Evolutionary conservation across 2,329 filamentous ascomycete genomes (phyloP).

Genomic region (Nothopassalora personata): DNA sequence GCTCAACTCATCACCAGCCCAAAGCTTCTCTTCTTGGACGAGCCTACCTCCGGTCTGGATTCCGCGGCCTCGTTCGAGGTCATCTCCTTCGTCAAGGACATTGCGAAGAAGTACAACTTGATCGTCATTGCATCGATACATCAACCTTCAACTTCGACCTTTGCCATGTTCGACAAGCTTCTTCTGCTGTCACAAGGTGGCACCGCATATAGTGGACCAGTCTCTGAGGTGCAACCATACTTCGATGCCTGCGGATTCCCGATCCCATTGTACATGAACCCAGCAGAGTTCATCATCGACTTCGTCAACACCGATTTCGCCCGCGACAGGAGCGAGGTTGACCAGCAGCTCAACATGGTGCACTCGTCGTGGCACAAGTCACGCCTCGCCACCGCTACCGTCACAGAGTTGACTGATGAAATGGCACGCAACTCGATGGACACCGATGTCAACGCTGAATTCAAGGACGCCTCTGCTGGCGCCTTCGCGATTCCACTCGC

Average conservation of each 20-base stretch:
- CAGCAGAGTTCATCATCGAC: conserved; percentile 75
- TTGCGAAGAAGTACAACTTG: conserved; percentile 64
- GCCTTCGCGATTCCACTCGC: conserved; percentile 52
- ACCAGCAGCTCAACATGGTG: conserved; percentile 49
- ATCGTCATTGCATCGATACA: conserved; percentile 80
- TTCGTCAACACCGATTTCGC: conserved; percentile 73
- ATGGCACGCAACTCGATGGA: conserved; percentile 32
- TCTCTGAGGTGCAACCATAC: conserved; percentile 55
- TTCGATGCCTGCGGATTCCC: conserved; percentile 57
- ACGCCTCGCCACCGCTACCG: conserved; percentile 33
- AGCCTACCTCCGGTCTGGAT: conserved; percentile 79
- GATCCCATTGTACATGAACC: conserved; percentile 67
- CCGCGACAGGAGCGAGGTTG: conserved; percentile 43
- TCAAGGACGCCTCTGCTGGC: conserved; percentile 38
- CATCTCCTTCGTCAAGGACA: conserved; percentile 62
- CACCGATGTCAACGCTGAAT: conserved; percentile 27
- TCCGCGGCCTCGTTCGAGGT: conserved; percentile 72
- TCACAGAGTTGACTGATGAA: conserved; percentile 32
- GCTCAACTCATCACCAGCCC: conserved; percentile 76
- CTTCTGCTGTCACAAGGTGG: conserved; percentile 66
- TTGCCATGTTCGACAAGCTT: conserved; percentile 74
- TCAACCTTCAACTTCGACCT: conserved; percentile 75
- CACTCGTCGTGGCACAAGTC: conserved; percentile 54
- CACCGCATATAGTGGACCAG: conserved; percentile 67
- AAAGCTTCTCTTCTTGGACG: conserved; percentile 75